These are phyloP conservation scores for Testicularia cyperi DNA, from an alignment of 1,284 basidiomycete species.

Conservation along the genomic window DNA sequence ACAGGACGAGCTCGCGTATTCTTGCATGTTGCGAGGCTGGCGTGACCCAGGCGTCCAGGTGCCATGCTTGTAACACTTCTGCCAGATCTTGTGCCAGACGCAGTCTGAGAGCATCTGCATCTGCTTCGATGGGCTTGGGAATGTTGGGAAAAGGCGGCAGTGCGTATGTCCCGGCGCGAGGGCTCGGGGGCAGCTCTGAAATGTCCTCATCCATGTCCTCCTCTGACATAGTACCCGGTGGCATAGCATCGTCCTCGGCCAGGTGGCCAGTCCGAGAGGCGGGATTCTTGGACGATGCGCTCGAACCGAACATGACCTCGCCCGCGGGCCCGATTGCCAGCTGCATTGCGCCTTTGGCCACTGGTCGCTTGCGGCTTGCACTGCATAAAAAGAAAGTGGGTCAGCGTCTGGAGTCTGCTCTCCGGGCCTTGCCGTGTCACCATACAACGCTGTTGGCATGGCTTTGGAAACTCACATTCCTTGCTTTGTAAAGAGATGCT, in stretches of 20 bases:
- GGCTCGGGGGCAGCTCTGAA: constrained; percentile 22
- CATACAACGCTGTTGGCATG: not conserved
- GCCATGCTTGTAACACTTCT: constrained; percentile 4
- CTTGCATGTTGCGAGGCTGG: too few species aligned
- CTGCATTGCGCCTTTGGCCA: constrained; percentile 22
- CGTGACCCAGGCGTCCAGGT: constrained; percentile 8
- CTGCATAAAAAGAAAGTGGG: too few species aligned
- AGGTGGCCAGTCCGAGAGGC: too few species aligned
- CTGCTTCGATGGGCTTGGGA: constrained; percentile 38
- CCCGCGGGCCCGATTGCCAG: constrained; percentile 45
- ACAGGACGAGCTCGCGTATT: too few species aligned
- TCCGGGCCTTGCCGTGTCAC: too few species aligned
- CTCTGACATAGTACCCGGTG: too few species aligned
- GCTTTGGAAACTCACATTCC: constrained; percentile 49
- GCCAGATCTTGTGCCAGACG: constrained; percentile 16
- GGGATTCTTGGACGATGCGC: too few species aligned
- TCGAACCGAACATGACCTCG: constrained; percentile 19
- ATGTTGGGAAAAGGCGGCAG: constrained; percentile 26
- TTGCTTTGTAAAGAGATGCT: constrained; percentile 47
- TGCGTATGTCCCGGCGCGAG: constrained; percentile 12
- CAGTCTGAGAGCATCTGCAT: constrained; percentile 20
- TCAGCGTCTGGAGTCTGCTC: too few species aligned
- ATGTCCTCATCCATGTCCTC: constrained; percentile 12
- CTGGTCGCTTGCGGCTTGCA: constrained; percentile 30
- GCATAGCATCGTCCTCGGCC: too few species aligned